phyloP scores from a whole-genome alignment of 495 filamentous ascomycete genomes.

The Jackrogersella multiformis region DNA sequence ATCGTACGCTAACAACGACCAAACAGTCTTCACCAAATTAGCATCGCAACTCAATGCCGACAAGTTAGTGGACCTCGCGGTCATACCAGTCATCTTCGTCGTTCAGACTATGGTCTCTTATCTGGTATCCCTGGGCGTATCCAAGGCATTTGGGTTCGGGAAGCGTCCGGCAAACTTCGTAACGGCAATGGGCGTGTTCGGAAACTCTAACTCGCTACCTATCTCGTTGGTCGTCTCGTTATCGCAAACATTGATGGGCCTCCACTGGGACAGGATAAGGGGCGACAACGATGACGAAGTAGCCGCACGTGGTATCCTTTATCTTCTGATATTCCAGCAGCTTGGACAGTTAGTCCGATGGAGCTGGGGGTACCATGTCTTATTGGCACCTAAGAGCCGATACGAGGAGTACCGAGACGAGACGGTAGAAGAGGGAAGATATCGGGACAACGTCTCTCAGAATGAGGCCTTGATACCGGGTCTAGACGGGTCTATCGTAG shows the following conservation, averaged over 20 bases:
- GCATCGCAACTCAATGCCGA: constrained; percentile 93
- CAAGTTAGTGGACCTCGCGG: constrained; percentile 86
- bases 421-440: constrained; percentile 72
- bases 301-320: constrained; percentile 90
- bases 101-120: constrained; percentile 88
- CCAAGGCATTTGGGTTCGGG: constrained; percentile 79
- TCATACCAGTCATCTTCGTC: constrained; percentile 93
- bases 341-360: constrained; percentile 93
- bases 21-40: constrained; percentile 91
- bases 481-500: constrained; percentile 39
- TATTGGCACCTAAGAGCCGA: constrained; percentile 81
- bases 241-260: constrained; percentile 86
- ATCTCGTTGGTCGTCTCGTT: constrained; percentile 95
- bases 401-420: constrained; percentile 68
- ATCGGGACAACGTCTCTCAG: constrained; percentile 61
- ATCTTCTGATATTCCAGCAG: constrained; percentile 97
- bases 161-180: constrained; percentile 92
- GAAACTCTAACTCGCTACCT: constrained; percentile 97
- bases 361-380: constrained; percentile 97
- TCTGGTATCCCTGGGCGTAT: constrained; percentile 71
- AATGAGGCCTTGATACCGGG: constrained; percentile 45
- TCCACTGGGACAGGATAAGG: constrained; percentile 91
- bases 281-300: constrained; percentile 97
- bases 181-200: constrained; percentile 96
- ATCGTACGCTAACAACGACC: constrained; percentile 8